Evolutionary conservation across 2,329 filamentous ascomycete genomes (phyloP).

Genomic region (Hypoxylon sp.): DNA sequence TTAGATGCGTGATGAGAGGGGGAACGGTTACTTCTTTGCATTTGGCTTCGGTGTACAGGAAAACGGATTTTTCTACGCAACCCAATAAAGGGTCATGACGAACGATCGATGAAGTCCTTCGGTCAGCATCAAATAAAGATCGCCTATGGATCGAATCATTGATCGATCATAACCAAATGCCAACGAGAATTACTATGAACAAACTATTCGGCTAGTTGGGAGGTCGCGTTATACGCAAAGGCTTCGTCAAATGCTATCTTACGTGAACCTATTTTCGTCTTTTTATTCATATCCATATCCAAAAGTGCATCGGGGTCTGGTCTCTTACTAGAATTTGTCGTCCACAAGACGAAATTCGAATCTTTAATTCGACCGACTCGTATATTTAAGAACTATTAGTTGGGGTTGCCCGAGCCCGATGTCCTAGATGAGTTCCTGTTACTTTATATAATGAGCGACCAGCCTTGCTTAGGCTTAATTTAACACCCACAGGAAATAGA

Average conservation of each 20-base stretch:
- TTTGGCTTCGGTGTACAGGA: slow-evolving; percentile 46
- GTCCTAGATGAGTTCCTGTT: background rate
- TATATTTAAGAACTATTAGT: slow-evolving; percentile 5
- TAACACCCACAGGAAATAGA: no score
- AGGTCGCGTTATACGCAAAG: slow-evolving; percentile 13
- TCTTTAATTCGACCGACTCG: slow-evolving; percentile 10
- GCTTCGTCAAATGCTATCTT: slow-evolving; percentile 17
- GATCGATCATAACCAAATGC: slow-evolving; percentile 41
- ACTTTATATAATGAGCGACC: slow-evolving; percentile 1
- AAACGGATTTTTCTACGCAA: slow-evolving; percentile 43
- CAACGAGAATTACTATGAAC: slow-evolving; percentile 36
- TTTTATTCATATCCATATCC: no score
- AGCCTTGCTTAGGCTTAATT: background rate
- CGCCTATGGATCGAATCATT: slow-evolving; percentile 36
- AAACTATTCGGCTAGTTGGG: slow-evolving; percentile 21
- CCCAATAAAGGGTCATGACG: slow-evolving; percentile 40
- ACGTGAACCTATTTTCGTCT: slow-evolving; percentile 25
- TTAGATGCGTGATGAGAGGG: slow-evolving; percentile 60
- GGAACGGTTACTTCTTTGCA: slow-evolving; percentile 39
- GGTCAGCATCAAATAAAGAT: slow-evolving; percentile 36
- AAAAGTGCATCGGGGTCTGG: no score
- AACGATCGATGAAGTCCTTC: slow-evolving; percentile 39
- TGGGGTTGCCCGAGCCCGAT: background rate
- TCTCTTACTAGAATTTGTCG: slow-evolving; percentile 4
- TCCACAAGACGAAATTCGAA: slow-evolving; percentile 12